Evolutionary conservation across 495 filamentous ascomycete species (phyloP), one percentile per base, ranked within the genome.

Genomic region (Lophium mytilinum): DNA sequence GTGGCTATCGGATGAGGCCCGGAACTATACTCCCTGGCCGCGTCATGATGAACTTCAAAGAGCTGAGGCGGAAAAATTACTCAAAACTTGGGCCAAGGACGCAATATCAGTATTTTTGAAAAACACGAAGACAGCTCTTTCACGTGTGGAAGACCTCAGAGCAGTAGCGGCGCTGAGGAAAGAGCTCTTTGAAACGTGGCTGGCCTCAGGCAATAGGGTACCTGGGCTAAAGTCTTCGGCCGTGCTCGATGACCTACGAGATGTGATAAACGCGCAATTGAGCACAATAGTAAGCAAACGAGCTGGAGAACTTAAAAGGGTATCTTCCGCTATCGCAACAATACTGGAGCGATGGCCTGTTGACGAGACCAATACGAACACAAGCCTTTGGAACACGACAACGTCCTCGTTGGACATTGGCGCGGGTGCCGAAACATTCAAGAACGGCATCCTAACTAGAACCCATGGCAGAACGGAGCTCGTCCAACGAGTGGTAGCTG

Each of bases 11-110:
- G 82, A 89, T 11, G 89, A 95, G 50, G 86, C 96, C 34, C 79
- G 78, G 34, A 87, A 85, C 50, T 97, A 94, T 70, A 94, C 84
- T 0, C 94, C 93, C 0, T 96, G 89, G 74, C 87, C 95, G 47
- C 83, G 89, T 34, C 80, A 94, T 60, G 90, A 91, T 54, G 89
- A 94, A 59, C 68, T 95, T 30, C 80, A 83, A 21, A 79, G 78
- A 21, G 60, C 73, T 15, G 80, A 89, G 55, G 84, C 84, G 0
- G 76, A 80, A 30, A 79, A 83, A 48, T 78, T 81, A 50, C 79
- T 93, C 18, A 79, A 78, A 37, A 70, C 73, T 40, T 98, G 93
- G 94, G 87, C 89, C 0, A 78, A 75, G 45, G 75, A 80, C 48
- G 88, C 90, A 7, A 81, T 89, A 36, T 73, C 79, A 10, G 75